These are phyloP conservation scores for Scheffersomyces segobiensis DNA, from an alignment of 1,139 yeast genomes.

Conservation along the genomic window DNA sequence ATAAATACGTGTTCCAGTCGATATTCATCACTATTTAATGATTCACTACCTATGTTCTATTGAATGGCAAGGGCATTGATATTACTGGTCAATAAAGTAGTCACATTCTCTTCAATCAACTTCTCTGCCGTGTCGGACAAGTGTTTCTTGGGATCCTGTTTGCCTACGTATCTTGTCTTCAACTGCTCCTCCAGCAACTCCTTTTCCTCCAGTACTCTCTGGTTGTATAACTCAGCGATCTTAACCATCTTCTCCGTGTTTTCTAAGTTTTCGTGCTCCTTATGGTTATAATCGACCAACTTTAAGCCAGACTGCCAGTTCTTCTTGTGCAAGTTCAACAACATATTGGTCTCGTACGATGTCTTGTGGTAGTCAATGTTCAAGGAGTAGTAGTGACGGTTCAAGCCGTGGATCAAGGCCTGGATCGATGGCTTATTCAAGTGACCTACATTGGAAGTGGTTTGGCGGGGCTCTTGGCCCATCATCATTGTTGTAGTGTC, in stretches of 20 bases:
- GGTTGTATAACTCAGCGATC: conserved; percentile 87
- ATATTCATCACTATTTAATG: neutral
- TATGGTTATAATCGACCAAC: conserved; percentile 73
- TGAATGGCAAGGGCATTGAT: conserved; percentile 84
- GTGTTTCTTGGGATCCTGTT: conserved; percentile 98
- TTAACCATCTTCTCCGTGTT: conserved; percentile 81
- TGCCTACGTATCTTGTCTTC: conserved; percentile 95
- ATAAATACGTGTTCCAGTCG: neutral
- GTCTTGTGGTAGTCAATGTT: conserved; percentile 95
- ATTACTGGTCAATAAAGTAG: conserved; percentile 82
- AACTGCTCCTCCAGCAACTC: conserved; percentile 85
- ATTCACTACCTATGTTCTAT: conserved; percentile 21
- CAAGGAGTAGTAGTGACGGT: conserved; percentile 94
- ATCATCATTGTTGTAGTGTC: conserved; percentile 86
- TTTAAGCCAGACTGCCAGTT: conserved; percentile 95
- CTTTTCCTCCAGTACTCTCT: conserved; percentile 89
- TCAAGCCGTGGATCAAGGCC: conserved; percentile 94
- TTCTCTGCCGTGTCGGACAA: conserved; percentile 84
- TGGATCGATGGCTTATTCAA: conserved; percentile 97
- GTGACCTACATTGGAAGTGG: conserved; percentile 94
- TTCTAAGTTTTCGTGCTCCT: conserved; percentile 73
- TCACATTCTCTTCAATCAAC: conserved; percentile 86
- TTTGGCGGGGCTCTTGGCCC: conserved; percentile 98
- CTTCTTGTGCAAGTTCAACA: conserved; percentile 89
- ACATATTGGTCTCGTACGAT: conserved; percentile 89